These are phyloP conservation scores for Trichoderma simmonsii DNA, from an alignment of 2,329 filamentous ascomycete species.

Conservation along the genomic window DNA sequence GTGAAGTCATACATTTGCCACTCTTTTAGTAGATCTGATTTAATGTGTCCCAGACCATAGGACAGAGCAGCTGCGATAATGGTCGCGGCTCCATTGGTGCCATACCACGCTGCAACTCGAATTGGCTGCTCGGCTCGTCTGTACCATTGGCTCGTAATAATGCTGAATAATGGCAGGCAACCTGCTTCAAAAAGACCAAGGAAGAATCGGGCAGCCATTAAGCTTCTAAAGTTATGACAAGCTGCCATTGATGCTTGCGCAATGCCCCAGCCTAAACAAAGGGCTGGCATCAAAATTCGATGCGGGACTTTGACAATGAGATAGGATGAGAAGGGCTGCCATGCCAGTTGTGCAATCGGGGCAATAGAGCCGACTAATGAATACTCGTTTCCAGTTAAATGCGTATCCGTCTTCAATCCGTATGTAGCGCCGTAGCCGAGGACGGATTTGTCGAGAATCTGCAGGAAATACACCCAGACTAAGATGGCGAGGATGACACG, in stretches of 20 bases:
- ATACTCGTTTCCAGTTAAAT: slow-evolving; percentile 53
- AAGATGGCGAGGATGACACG: slow-evolving; percentile 53
- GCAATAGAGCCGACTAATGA: slow-evolving; percentile 56
- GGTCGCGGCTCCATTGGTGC: slow-evolving; percentile 56
- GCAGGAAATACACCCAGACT: slow-evolving; percentile 56
- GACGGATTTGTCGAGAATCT: slow-evolving; percentile 56
- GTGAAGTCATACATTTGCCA: not conserved
- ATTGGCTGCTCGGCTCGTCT: slow-evolving; percentile 56
- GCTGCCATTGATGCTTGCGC: slow-evolving; percentile 45
- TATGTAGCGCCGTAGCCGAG: slow-evolving; percentile 57
- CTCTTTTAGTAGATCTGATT: not conserved
- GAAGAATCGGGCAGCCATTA: not conserved
- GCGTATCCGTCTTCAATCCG: slow-evolving; percentile 47
- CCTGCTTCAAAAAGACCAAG: slow-evolving; percentile 47
- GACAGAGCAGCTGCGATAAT: slow-evolving; percentile 56
- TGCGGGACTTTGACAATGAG: slow-evolving; percentile 61
- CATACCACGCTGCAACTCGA: slow-evolving; percentile 63
- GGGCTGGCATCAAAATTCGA: slow-evolving; percentile 52
- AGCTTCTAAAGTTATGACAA: slow-evolving; percentile 41
- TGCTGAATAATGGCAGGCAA: slow-evolving; percentile 46
- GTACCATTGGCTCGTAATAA: slow-evolving; percentile 49
- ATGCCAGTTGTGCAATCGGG: slow-evolving; percentile 57
- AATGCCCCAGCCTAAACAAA: slow-evolving; percentile 46
- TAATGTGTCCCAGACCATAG: slow-evolving; percentile 42
- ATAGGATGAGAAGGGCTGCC: slow-evolving; percentile 58